A percentile compares a stretch with the other conserved stretches of the same genome.
phyloP scores from a whole-genome alignment of 768 basidiomycete species.

The Chiua virens region DNA sequence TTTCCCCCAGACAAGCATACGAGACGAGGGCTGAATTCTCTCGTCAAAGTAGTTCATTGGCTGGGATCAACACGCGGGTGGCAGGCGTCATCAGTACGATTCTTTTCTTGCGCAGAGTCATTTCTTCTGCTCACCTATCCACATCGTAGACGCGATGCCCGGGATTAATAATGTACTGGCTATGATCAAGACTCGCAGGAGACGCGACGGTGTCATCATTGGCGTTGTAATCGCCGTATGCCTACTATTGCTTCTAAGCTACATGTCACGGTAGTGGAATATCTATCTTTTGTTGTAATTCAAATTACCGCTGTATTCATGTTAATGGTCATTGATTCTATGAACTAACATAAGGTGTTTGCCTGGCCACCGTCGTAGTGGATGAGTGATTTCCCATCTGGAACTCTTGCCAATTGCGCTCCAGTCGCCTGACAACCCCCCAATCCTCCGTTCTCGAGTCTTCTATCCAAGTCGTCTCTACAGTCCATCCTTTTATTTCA shows the following conservation, averaged over 20 bases:
- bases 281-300: conserved; percentile 2
- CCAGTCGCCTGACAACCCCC: conserved; percentile 67
- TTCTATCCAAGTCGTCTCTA: conserved; percentile 61
- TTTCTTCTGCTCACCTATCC: not conserved
- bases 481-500: conserved; percentile 70
- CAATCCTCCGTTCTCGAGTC: conserved; percentile 38
- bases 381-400: conserved; percentile 43
- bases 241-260: conserved; percentile 59
- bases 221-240: conserved; percentile 88
- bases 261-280: conserved; percentile 35
- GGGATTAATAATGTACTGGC: conserved; percentile 87
- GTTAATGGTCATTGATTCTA: too few species aligned
- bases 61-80: conserved; percentile 84
- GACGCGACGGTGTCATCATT: conserved; percentile 87
- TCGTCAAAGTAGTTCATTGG: conserved; percentile 72
- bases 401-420: conserved; percentile 73
- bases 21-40: conserved; percentile 93
- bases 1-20: conserved; percentile 79
- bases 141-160: conserved; percentile 74
- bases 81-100: conserved; percentile 73
- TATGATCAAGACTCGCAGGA: conserved; percentile 90
- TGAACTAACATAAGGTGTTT: not conserved
- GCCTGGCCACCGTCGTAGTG: not conserved
- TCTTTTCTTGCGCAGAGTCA: not conserved
- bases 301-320: not conserved